These are phyloP conservation scores for Serendipita sp. DNA, from an alignment of 768 basidiomycete species.

Conservation along the genomic window DNA sequence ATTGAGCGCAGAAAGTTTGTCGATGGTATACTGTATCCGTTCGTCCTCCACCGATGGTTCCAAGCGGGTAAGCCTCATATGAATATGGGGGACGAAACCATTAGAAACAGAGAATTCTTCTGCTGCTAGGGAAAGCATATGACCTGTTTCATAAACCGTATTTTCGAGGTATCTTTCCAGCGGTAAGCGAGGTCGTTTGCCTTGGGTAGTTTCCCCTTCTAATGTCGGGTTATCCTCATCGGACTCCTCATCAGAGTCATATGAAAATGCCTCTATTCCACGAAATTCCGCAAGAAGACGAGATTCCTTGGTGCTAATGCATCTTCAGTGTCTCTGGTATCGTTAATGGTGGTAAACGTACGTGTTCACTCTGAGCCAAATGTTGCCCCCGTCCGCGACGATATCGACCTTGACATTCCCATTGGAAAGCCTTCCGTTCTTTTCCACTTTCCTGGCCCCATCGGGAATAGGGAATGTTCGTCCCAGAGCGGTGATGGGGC, in stretches of 20 bases:
- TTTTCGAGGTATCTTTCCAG: conserved; percentile 37
- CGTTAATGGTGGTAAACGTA: conserved; percentile 24
- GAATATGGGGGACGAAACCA: conserved; percentile 30
- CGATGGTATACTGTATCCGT: conserved; percentile 46
- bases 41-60: conserved; percentile 25
- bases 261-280: conserved; percentile 69
- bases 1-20: conserved; percentile 41
- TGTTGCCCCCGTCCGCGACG: conserved; percentile 52
- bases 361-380: conserved; percentile 84
- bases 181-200: conserved; percentile 26
- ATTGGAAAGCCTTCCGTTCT: background rate
- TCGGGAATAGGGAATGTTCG: conserved; percentile 28
- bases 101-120: conserved; percentile 30
- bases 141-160: conserved; percentile 54
- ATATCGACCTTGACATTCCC: conserved; percentile 59
- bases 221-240: conserved; percentile 8
- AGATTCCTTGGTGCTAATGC: conserved; percentile 51
- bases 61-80: conserved; percentile 56
- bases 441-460: background rate
- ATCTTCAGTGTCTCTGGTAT: conserved; percentile 4
- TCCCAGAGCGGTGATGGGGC: conserved; percentile 42
- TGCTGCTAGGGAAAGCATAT: conserved; percentile 49
- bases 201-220: conserved; percentile 10
- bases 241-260: conserved; percentile 41
- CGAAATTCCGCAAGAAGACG: conserved; percentile 65